These are phyloP conservation scores for Ophiocytium majus DNA, from an alignment of 352 stramenopile species.

Conservation along the genomic window DNA sequence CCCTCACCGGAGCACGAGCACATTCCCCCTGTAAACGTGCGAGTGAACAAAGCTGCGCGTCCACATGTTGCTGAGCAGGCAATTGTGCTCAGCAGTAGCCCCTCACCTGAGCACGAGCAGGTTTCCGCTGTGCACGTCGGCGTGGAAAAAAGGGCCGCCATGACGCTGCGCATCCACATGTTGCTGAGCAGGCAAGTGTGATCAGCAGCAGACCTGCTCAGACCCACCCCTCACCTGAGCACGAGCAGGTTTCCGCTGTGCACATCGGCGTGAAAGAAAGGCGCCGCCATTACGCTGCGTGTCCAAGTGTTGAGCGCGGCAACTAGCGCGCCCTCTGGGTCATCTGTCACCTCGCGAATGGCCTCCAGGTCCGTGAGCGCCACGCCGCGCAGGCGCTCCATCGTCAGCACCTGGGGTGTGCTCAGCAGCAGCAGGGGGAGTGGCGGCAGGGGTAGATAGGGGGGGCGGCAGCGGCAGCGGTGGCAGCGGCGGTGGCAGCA, in stretches of 20 bases:
- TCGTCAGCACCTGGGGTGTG: conserved; percentile 55
- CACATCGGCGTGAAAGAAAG: conserved; percentile 72
- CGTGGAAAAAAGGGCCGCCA: conserved; percentile 72
- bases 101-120: conserved; percentile 28
- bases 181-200: no score
- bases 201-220: no score
- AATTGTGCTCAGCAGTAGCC: no score
- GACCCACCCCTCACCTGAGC: not conserved
- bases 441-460: no score
- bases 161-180: conserved; percentile 71
- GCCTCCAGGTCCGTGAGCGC: conserved; percentile 64
- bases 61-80: conserved; percentile 78
- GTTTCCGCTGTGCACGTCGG: conserved; percentile 60
- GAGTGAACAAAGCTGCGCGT: conserved; percentile 71
- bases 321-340: conserved; percentile 68
- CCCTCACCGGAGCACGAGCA: no score
- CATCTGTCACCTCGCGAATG: conserved; percentile 63
- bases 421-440: no score
- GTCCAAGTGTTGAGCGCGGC: conserved; percentile 76
- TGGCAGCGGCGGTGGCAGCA: no score
- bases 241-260: conserved; percentile 45
- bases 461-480: no score
- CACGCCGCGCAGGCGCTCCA: conserved; percentile 55
- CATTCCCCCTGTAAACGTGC: conserved; percentile 57
- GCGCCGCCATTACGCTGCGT: conserved; percentile 67